phyloP scores from a whole-genome alignment of 306 rosid species.

The Casuarina cunninghamiana region DNA sequence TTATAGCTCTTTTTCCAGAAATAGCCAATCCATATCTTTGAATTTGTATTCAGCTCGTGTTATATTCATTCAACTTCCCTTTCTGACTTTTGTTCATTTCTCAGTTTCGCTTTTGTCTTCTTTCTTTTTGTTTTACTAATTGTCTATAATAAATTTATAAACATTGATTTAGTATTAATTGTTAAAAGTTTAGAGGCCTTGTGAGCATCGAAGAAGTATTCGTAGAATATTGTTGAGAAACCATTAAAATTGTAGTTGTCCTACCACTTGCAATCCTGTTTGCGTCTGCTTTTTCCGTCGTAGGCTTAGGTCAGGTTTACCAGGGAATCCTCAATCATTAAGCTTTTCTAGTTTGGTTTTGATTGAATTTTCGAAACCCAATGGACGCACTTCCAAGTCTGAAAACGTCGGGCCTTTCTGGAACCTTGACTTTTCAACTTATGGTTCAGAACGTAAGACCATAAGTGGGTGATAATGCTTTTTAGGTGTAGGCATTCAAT shows the following conservation, averaged over 20 bases:
- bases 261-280: no score
- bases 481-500: neutral
- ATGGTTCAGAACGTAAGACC: neutral
- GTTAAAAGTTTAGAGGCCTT: neutral
- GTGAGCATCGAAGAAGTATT: neutral
- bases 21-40: neutral
- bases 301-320: no score
- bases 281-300: neutral
- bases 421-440: neutral
- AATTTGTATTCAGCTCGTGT: neutral
- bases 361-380: neutral
- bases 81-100: neutral
- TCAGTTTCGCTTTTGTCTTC: neutral
- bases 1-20: neutral
- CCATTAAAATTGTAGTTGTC: no score
- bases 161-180: neutral
- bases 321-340: no score
- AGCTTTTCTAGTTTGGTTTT: no score
- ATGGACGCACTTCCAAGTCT: neutral
- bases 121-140: neutral
- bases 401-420: neutral
- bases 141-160: no score
- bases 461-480: neutral
- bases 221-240: no score
- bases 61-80: neutral